Percentiles rank a stretch among this genome's conserved stretches.
Conservation (phyloP, 257 asterid species). For the Eustoma russellianum region DNA sequence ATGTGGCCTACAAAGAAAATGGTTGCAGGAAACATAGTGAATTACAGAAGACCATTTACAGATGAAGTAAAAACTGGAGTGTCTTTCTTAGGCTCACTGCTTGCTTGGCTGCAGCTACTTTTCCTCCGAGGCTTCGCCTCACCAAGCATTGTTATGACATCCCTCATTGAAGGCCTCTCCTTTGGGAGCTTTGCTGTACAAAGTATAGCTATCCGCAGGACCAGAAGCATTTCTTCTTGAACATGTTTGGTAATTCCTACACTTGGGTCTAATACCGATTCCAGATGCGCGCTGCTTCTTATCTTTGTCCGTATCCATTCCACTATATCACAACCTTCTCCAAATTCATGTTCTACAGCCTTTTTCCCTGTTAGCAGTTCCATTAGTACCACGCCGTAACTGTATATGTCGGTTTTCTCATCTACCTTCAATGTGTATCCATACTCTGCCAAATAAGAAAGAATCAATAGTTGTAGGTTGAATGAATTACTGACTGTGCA, state of each 20-base stretch:
- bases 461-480: no score
- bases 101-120: constrained; percentile 21
- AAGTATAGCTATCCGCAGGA: constrained; percentile 37
- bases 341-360: constrained; percentile 25
- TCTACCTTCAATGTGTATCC: constrained; percentile 50
- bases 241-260: constrained; percentile 31
- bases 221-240: constrained; percentile 51
- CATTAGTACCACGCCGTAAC: constrained; percentile 53
- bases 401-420: constrained; percentile 52
- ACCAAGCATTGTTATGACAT: constrained; percentile 43
- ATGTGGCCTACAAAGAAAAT: no score
- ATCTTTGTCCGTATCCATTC: constrained; percentile 37
- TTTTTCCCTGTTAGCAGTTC: constrained; percentile 49
- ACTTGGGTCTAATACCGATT: constrained; percentile 30
- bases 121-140: constrained; percentile 54
- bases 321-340: constrained; percentile 30
- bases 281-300: constrained; percentile 14
- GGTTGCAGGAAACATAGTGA: no score
- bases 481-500: no score
- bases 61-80: constrained; percentile 35
- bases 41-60: constrained; percentile 21
- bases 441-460: constrained; percentile 28
- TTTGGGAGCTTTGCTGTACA: constrained; percentile 43
- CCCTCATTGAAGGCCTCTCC: constrained; percentile 55
- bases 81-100: constrained; percentile 16